Percentiles rank a stretch among this genome's conserved stretches.
Evolutionary conservation across 805 yeast species (phyloP).

Genomic region (Candida lessepsii): DNA sequence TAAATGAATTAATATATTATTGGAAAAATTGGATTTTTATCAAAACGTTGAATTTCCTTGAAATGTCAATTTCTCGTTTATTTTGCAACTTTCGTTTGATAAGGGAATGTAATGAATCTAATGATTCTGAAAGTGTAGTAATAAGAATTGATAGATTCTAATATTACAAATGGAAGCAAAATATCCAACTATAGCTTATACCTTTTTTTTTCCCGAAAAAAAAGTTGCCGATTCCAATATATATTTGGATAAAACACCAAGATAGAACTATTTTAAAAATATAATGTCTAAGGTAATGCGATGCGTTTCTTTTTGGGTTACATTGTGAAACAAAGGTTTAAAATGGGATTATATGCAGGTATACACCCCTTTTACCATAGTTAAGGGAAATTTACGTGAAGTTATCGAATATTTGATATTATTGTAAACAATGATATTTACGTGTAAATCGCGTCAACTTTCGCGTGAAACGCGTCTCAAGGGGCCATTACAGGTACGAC

Average conservation of each 20-base stretch:
- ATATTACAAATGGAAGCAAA: not conserved
- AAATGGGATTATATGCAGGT: not conserved
- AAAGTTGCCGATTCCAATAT: constrained; percentile 4
- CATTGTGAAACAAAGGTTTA: not conserved
- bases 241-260: constrained; percentile 5
- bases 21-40: no score
- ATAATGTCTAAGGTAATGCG: no score
- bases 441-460: not conserved
- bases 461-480: not conserved
- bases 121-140: no score
- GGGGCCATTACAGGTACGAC: no score
- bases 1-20: no score
- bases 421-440: constrained; percentile 1
- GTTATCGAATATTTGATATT: not conserved
- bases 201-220: constrained; percentile 1
- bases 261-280: no score
- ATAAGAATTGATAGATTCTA: no score
- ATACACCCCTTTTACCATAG: not conserved
- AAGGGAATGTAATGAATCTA: constrained; percentile 5
- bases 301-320: not conserved
- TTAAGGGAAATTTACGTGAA: not conserved
- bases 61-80: no score
- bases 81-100: not conserved
- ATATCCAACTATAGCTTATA: not conserved
- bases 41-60: no score